Percentiles rank a stretch among this genome's conserved stretches.
These are phyloP conservation scores for Ochetophila trinervis DNA, from an alignment of 306 rosid genomes.

Conservation along the genomic window DNA sequence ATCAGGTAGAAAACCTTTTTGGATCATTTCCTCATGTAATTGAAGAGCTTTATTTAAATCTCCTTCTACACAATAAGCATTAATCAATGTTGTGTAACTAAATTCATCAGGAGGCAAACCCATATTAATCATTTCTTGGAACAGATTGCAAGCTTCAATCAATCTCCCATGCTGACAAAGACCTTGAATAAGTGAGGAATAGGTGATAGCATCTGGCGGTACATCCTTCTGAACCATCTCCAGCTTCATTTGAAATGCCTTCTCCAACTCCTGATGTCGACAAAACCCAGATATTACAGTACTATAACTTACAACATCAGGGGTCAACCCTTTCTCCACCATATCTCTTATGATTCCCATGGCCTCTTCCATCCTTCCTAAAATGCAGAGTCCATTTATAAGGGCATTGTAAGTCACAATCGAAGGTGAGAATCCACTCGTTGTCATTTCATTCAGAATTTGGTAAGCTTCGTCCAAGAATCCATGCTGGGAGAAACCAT, in stretches of 20 bases:
- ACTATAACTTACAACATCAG: conserved; percentile 81
- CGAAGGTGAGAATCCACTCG: conserved; percentile 66
- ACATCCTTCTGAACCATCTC: conserved; percentile 73
- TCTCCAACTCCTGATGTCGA: conserved; percentile 56
- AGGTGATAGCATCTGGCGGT: conserved; percentile 58
- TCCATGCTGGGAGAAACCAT: conserved; percentile 79
- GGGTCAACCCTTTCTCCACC: conserved; percentile 53
- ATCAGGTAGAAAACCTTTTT: conserved; percentile 75
- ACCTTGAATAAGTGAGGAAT: conserved; percentile 80
- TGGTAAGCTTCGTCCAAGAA: conserved; percentile 56
- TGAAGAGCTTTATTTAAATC: conserved; percentile 64
- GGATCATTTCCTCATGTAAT: conserved; percentile 77
- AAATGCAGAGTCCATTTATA: conserved; percentile 65
- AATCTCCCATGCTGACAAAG: conserved; percentile 63
- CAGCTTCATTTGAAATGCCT: conserved; percentile 58
- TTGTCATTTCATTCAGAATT: conserved; percentile 65
- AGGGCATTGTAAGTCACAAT: conserved; percentile 74
- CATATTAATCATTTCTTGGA: conserved; percentile 55
- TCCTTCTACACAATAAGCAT: conserved; percentile 75
- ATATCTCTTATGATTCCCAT: conserved; percentile 49
- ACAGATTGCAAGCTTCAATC: conserved; percentile 64
- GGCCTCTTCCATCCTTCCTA: conserved; percentile 73
- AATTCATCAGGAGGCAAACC: conserved; percentile 64
- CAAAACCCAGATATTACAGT: conserved; percentile 79
- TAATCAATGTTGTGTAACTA: conserved; percentile 75